Conservation (phyloP, 768 basidiomycete genomes). For the Trametes punicea region DNA sequence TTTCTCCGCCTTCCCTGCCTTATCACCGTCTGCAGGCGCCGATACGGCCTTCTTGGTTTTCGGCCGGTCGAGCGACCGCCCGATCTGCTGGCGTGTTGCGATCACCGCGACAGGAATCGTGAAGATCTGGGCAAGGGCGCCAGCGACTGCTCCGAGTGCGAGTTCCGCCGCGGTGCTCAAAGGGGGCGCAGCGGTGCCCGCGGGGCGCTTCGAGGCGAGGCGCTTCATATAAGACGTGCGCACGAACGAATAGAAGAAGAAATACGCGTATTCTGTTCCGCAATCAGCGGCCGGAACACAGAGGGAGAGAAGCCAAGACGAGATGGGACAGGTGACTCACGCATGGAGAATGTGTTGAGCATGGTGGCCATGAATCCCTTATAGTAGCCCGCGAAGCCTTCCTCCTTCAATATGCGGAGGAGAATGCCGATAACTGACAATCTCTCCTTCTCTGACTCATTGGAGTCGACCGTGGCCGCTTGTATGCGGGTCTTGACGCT, state of each 20-base stretch:
- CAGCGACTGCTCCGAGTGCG: constrained; percentile 85
- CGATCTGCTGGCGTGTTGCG: constrained; percentile 95
- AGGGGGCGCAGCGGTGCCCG: constrained; percentile 56
- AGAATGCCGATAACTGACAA: constrained; percentile 63
- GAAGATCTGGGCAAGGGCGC: constrained; percentile 94
- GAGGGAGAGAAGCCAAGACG: neutral
- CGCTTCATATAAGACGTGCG: constrained; percentile 79
- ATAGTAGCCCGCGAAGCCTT: constrained; percentile 83
- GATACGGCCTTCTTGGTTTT: constrained; percentile 9
- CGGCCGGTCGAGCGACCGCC: constrained; percentile 36
- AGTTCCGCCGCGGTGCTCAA: constrained; percentile 81
- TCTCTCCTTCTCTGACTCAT: constrained; percentile 43
- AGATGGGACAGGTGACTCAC: constrained; percentile 46
- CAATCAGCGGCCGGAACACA: neutral
- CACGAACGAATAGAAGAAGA: constrained; percentile 97
- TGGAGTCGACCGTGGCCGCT: constrained; percentile 57
- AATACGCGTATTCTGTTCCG: constrained; percentile 90
- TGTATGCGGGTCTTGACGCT: constrained; percentile 97
- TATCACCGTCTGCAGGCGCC: constrained; percentile 11
- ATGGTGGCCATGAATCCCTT: constrained; percentile 94
- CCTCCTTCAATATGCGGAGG: constrained; percentile 67
- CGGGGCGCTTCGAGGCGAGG: constrained; percentile 52
- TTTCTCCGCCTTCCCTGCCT: constrained; percentile 8
- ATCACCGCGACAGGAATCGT: constrained; percentile 98
- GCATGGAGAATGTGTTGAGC: constrained; percentile 97